Percentiles rank a stretch among this genome's conserved stretches.
Conservation (phyloP, 129 eudicot genomes). For the Apium graveolens region DNA sequence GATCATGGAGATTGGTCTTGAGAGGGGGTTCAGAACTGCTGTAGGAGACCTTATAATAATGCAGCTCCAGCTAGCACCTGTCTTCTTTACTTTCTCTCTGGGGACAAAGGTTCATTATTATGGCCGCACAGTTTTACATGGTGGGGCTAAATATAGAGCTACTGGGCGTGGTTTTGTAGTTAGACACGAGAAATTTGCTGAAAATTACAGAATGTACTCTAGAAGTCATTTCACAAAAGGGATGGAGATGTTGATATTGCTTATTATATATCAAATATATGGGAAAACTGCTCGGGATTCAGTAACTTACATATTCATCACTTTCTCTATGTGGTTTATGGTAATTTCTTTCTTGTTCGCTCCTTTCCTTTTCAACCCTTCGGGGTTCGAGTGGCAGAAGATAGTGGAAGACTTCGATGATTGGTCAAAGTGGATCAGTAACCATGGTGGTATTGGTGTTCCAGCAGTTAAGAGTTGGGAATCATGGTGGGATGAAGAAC, state of each 20-base stretch:
- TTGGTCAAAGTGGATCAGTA: slow-evolving; percentile 92
- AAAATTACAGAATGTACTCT: slow-evolving; percentile 95
- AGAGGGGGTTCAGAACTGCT: slow-evolving; percentile 89
- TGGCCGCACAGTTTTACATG: slow-evolving; percentile 87
- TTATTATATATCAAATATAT: slow-evolving; percentile 54
- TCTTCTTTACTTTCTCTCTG: slow-evolving; percentile 91
- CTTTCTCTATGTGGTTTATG: slow-evolving; percentile 83
- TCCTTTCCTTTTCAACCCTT: slow-evolving; percentile 91
- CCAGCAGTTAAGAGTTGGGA: slow-evolving; percentile 99
- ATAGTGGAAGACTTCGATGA: slow-evolving; percentile 95
- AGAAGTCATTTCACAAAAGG: slow-evolving; percentile 96
- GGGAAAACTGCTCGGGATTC: slow-evolving; percentile 37
- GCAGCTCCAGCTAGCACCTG: slow-evolving; percentile 90
- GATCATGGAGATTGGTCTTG: slow-evolving; percentile 95
- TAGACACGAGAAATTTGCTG: slow-evolving; percentile 93
- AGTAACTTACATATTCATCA: slow-evolving; percentile 36
- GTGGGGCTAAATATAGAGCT: slow-evolving; percentile 97
- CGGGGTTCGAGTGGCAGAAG: slow-evolving; percentile 98
- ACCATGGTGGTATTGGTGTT: slow-evolving; percentile 87
- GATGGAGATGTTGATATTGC: slow-evolving; percentile 62
- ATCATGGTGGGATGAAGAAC: slow-evolving; percentile 99
- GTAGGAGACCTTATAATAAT: slow-evolving; percentile 69
- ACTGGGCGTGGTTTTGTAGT: slow-evolving; percentile 99
- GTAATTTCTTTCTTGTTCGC: slow-evolving; percentile 90
- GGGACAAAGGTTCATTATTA: slow-evolving; percentile 93